phyloP scores from a whole-genome alignment of 768 basidiomycete genomes.

The Naganishia vishniacii region DNA sequence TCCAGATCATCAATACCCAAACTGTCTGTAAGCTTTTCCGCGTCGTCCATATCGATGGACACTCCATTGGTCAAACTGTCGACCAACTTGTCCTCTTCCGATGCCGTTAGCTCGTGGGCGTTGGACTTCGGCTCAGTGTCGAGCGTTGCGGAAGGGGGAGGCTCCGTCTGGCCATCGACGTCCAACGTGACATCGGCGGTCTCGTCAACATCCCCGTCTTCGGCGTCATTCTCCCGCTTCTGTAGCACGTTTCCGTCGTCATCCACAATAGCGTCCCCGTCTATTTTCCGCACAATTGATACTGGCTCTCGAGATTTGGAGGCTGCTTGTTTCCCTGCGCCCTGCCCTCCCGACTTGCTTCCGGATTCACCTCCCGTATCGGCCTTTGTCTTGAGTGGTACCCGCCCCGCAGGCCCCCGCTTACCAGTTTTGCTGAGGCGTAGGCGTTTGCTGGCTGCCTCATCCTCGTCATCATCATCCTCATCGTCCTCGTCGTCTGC shows the following conservation, averaged over 20 bases:
- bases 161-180: conserved; percentile 9
- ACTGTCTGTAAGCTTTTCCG: conserved; percentile 66
- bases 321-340: conserved; percentile 24
- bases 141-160: not conserved
- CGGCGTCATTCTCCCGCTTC: conserved; percentile 6
- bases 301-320: conserved; percentile 24
- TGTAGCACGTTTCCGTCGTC: conserved; percentile 18
- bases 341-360: conserved; percentile 8
- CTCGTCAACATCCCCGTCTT: conserved; percentile 13
- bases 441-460: conserved; percentile 4
- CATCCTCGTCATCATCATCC: conserved; percentile 7
- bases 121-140: not conserved
- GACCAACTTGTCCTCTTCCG: conserved; percentile 30
- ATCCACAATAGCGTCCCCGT: conserved; percentile 26
- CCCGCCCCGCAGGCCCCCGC: conserved; percentile 13
- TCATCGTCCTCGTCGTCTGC: conserved; percentile 15
- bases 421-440: conserved; percentile 2
- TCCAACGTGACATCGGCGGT: conserved; percentile 3
- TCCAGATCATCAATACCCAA: conserved; percentile 28
- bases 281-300: conserved; percentile 19
- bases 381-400: not conserved
- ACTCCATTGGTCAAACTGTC: conserved; percentile 40
- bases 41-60: conserved; percentile 51
- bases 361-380: not conserved
- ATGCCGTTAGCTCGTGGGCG: conserved; percentile 24